These are phyloP conservation scores for Amylostereum chailletii DNA, from an alignment of 1,284 basidiomycete species.

Conservation along the genomic window DNA sequence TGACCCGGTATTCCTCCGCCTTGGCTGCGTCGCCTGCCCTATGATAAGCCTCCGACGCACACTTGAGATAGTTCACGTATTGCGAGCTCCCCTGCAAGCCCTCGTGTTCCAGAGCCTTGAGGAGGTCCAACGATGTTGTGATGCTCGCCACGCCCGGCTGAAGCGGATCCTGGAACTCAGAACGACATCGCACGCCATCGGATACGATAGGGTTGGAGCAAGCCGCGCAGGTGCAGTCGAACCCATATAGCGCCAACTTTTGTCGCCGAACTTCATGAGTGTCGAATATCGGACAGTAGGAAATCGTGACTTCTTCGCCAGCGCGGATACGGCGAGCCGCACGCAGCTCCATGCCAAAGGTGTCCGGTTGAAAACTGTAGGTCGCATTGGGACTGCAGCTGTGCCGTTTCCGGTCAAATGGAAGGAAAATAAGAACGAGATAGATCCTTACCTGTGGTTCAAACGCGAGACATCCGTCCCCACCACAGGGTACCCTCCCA, in stretches of 20 bases:
- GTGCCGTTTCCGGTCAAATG: background rate
- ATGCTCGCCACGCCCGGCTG: too few species aligned
- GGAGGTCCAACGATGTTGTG: too few species aligned
- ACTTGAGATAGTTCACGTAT: too few species aligned
- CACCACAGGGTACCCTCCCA: background rate
- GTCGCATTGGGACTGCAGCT: background rate
- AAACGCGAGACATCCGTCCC: background rate
- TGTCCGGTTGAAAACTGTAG: constrained; percentile 1
- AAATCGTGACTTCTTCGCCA: constrained; percentile 5
- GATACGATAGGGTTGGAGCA: constrained; percentile 2
- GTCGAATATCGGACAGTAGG: background rate
- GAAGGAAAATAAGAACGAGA: background rate
- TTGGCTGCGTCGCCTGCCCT: too few species aligned
- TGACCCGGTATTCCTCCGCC: too few species aligned
- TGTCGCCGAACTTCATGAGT: background rate
- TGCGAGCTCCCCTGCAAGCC: too few species aligned
- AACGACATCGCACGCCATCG: too few species aligned
- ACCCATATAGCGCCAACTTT: constrained; percentile 3
- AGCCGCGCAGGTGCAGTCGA: constrained; percentile 2
- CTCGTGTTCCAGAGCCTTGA: too few species aligned
- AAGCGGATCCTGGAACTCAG: too few species aligned
- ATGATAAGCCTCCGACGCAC: too few species aligned
- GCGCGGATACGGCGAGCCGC: constrained; percentile 1
- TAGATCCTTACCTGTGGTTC: background rate
- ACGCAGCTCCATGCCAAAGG: constrained; percentile 2